Percentiles rank a stretch among this genome's conserved stretches.
phyloP scores from a whole-genome alignment of 2,329 filamentous ascomycete genomes.

The Fusarium sp. region DNA sequence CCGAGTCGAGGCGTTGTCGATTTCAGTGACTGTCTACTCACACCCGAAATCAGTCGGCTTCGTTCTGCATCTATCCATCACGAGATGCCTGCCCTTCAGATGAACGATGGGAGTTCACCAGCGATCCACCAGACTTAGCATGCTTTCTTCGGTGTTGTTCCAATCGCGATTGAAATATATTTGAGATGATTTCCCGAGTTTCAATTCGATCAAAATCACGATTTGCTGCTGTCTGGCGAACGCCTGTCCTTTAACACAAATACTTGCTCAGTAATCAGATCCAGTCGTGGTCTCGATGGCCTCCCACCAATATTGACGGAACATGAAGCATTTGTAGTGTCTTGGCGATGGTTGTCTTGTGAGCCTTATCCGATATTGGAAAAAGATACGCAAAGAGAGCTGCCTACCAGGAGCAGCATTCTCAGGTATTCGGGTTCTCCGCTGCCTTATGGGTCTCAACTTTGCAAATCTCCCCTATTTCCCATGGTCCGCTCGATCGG shows the following conservation, averaged over 20 bases:
- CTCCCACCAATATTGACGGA: not conserved
- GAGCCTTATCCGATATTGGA: not conserved
- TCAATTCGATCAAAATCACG: not conserved
- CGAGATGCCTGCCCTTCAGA: slow-evolving; percentile 10
- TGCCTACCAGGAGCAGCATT: not conserved
- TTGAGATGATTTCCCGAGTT: not conserved
- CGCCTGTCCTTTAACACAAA: not conserved
- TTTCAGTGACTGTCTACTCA: not conserved
- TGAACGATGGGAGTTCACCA: not conserved
- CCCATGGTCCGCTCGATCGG: slow-evolving; percentile 4
- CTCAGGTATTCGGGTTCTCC: slow-evolving; percentile 18
- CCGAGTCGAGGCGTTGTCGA: not conserved
- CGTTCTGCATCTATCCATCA: not conserved
- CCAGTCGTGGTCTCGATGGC: not conserved
- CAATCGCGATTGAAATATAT: not conserved
- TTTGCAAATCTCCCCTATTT: not conserved
- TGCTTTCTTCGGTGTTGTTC: not conserved
- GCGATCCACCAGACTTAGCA: not conserved
- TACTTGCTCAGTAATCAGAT: not conserved
- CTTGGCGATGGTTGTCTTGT: not conserved
- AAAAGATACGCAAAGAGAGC: not conserved
- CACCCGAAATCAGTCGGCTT: slow-evolving; percentile 15
- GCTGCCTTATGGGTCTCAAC: not conserved
- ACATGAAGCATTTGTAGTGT: not conserved
- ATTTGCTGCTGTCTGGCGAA: not conserved